Conservation (phyloP, 129 eudicot genomes). For the Erigeron canadensis region DNA sequence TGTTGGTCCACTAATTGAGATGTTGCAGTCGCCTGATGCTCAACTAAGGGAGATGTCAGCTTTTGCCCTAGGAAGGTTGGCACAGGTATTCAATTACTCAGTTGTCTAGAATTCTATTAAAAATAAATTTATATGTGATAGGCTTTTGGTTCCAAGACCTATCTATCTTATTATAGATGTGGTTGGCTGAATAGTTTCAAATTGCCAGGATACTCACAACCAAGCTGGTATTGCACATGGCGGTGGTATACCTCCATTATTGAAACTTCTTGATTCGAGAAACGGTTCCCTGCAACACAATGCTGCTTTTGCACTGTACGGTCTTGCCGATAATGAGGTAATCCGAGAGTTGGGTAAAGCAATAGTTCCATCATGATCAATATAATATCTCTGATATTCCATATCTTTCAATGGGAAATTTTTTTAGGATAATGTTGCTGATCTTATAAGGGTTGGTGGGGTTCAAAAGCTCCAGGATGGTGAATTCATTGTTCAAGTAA, state of each 20-base stretch:
- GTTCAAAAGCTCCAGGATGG: conserved; percentile 65
- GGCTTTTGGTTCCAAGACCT: conserved; percentile 5
- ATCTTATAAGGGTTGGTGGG: conserved; percentile 59
- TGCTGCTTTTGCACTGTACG: conserved; percentile 76
- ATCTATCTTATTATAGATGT: background rate
- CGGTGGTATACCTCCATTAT: conserved; percentile 62
- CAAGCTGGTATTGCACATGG: conserved; percentile 75
- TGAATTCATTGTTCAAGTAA: conserved; percentile 61
- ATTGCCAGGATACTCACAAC: conserved; percentile 57
- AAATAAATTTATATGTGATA: background rate
- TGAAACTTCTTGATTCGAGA: conserved; percentile 68
- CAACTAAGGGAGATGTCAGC: conserved; percentile 68
- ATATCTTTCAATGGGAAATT: background rate
- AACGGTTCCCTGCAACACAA: conserved; percentile 71
- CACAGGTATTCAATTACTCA: conserved; percentile 44
- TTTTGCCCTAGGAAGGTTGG: conserved; percentile 66
- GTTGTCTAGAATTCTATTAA: background rate
- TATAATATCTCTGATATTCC: background rate
- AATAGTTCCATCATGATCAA: background rate
- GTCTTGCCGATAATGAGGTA: conserved; percentile 84
- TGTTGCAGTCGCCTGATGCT: conserved; percentile 59
- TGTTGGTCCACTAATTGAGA: conserved; percentile 55
- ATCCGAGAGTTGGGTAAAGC: background rate
- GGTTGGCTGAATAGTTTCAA: conserved; percentile 21
- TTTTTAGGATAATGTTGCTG: conserved; percentile 62